These are phyloP conservation scores for Hypoxylon sp. DNA, from an alignment of 2,329 filamentous ascomycete species.

Conservation along the genomic window DNA sequence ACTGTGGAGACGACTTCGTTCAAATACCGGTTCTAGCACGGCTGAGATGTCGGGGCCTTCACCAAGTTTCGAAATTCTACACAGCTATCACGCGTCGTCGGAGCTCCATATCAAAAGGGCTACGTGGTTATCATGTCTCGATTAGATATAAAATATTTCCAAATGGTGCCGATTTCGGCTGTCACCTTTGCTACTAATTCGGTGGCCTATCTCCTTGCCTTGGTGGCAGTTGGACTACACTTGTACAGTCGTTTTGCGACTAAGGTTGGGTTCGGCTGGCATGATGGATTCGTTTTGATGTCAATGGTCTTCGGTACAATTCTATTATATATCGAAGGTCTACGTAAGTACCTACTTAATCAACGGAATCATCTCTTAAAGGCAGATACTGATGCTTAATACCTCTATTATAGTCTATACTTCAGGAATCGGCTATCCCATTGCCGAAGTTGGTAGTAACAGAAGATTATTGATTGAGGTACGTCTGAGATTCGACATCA, in stretches of 20 bases:
- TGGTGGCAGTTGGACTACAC: conserved; percentile 11
- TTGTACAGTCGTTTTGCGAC: conserved; percentile 13
- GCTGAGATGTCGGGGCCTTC: not conserved
- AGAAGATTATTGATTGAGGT: not conserved
- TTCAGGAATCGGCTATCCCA: conserved; percentile 19
- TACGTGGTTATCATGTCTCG: conserved; percentile 5
- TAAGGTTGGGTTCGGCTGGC: conserved; percentile 21
- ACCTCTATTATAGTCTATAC: conserved; percentile 12
- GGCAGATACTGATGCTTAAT: not conserved
- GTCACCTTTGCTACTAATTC: not conserved
- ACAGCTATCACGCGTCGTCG: not conserved
- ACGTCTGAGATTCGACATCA: not conserved
- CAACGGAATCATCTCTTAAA: no score
- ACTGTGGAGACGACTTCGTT: not conserved
- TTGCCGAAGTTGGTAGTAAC: conserved; percentile 6
- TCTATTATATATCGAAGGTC: conserved; percentile 12
- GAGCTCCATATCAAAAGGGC: not conserved
- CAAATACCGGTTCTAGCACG: no score
- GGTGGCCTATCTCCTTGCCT: conserved; percentile 12
- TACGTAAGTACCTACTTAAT: conserved; percentile 18
- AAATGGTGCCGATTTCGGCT: conserved; percentile 21
- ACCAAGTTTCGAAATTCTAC: not conserved
- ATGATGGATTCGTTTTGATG: conserved; percentile 18
- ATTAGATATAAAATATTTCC: not conserved
- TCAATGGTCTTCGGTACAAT: conserved; percentile 8